Evolutionary conservation across 306 rosid species (phyloP).

Genomic region (Oemleria cerasiformis): DNA sequence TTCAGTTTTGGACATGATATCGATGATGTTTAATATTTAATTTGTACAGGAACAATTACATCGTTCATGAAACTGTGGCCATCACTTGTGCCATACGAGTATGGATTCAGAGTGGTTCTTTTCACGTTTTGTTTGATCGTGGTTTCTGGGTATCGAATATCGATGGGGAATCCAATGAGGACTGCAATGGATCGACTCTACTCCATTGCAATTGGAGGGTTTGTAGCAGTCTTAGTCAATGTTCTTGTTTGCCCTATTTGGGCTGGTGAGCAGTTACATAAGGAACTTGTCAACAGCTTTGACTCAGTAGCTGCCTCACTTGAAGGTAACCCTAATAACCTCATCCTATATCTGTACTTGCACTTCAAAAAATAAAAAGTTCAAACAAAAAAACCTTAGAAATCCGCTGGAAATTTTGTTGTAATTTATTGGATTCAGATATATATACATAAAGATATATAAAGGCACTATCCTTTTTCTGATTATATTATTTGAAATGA

Average conservation of each 20-base stretch:
- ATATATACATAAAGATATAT: too few species aligned
- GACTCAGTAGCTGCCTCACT: constrained; percentile 64
- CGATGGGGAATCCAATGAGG: constrained; percentile 58
- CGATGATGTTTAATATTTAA: background rate
- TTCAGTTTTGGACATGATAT: background rate
- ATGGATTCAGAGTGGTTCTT: constrained; percentile 59
- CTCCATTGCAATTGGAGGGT: constrained; percentile 66
- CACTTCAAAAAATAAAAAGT: too few species aligned
- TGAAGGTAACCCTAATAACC: constrained; percentile 56
- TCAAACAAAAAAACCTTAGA: too few species aligned
- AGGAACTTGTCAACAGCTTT: constrained; percentile 47
- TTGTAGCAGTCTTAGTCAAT: constrained; percentile 60
- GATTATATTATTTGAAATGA: too few species aligned
- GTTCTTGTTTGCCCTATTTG: constrained; percentile 59
- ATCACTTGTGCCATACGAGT: constrained; percentile 54
- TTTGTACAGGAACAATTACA: constrained; percentile 46
- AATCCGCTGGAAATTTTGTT: too few species aligned
- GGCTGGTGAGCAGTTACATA: constrained; percentile 73
- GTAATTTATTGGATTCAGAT: too few species aligned
- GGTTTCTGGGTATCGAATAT: constrained; percentile 53
- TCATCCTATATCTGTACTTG: too few species aligned
- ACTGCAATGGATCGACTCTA: constrained; percentile 55
- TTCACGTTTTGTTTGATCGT: constrained; percentile 61
- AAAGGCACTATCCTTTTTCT: too few species aligned
- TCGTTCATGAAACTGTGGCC: constrained; percentile 66